These are phyloP conservation scores for Kluyveromyces dobzhanskii DNA, from an alignment of 805 yeast genomes.

Conservation along the genomic window DNA sequence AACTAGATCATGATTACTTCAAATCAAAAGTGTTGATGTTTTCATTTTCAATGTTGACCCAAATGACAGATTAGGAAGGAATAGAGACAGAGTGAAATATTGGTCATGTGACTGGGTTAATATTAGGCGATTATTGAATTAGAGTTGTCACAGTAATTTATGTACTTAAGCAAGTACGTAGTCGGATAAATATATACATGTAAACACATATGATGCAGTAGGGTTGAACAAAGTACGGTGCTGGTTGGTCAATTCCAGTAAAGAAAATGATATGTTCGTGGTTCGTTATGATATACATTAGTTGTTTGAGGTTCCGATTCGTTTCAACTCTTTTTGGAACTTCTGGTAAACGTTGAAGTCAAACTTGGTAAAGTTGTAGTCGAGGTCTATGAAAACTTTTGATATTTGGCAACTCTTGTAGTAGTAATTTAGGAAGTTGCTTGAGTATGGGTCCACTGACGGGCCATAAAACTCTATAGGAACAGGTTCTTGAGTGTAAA, in stretches of 20 bases:
- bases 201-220: too few relatives aligned
- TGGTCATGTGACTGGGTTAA: too few relatives aligned
- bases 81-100: too few relatives aligned
- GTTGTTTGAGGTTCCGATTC: constrained; percentile 2
- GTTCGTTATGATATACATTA: too few relatives aligned
- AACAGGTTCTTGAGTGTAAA: constrained; percentile 7
- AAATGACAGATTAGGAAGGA: too few relatives aligned
- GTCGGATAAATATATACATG: too few relatives aligned
- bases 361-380: constrained; percentile 52
- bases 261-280: too few relatives aligned
- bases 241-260: too few relatives aligned
- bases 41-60: not conserved
- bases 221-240: too few relatives aligned
- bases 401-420: constrained; percentile 55
- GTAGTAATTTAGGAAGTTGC: constrained; percentile 36
- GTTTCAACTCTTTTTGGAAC: constrained; percentile 27
- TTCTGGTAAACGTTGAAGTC: constrained; percentile 39
- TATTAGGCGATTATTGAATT: too few relatives aligned
- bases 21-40: not conserved
- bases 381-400: constrained; percentile 53
- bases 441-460: constrained; percentile 27
- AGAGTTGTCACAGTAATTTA: too few relatives aligned
- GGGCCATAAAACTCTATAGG: constrained; percentile 21
- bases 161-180: too few relatives aligned
- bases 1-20: not conserved